Evolutionary conservation across 352 stramenopile genomes (phyloP), one percentile per base, ranked within the genome.

Genomic region (Phytophthora sp.): DNA sequence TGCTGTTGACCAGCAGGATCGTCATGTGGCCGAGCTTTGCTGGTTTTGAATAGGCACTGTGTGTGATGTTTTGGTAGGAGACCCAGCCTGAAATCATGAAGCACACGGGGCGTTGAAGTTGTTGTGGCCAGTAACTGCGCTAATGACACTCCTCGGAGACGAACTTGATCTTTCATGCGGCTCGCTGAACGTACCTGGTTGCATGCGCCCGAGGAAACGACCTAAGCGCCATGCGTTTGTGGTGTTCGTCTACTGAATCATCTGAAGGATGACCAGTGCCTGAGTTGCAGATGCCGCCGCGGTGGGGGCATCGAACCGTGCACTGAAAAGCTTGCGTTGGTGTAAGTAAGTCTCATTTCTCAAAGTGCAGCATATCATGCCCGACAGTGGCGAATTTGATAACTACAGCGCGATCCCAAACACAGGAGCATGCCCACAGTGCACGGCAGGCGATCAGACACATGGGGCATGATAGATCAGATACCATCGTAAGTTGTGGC

Each of bases 1-100:
- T 43, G 39, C n/a, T 57, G 50, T 59, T 48, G 23, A 54, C 54
- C 54, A 62, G 35, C 41, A 61, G 41, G 30, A 18, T 26, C 20
- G 24, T 49, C 43, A 54, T 62, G 43, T 62, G 54, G 54, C 39
- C 5, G 11, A 15, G 17, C 3, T 12, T 43, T 39, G 39, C 54
- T 48, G 30, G 41, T 52, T 49, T 41, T 20, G 23, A 43, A 62
- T 39, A 50, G 38, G 51, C 6, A 18, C 39, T 4, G 30, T 41
- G n/a, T 31, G 23, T 30, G 2, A 15, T 39, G 26, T 15, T 30
- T 62, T 62, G 18, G 31, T 61, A 38, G 39, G 31, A 53, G 53
- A 45, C 41, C 27, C 53, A 50, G 44, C n/a, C n/a, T 55, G 53
- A 45, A 61, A 39, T 44, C 23, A 38, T 46, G 8, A 51, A 58